phyloP scores from a whole-genome alignment of 805 yeast genomes.

The Spathaspora passalidarum region DNA sequence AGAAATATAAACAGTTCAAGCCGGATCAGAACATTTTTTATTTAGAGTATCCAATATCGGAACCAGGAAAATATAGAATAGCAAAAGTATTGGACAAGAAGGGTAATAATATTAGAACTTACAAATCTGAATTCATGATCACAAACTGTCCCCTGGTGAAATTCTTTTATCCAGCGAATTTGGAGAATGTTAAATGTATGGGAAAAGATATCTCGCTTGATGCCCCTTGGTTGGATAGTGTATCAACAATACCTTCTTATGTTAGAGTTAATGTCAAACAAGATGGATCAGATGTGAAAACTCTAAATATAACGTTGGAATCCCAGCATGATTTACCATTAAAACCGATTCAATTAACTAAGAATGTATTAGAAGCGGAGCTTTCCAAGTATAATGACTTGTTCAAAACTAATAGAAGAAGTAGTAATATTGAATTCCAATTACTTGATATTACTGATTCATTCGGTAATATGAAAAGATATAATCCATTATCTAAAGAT shows the following conservation, averaged over 20 bases:
- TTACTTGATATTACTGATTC: conserved; percentile 30
- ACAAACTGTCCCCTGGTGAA: conserved; percentile 77
- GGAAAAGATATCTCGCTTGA: conserved; percentile 35
- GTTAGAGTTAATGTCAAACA: conserved; percentile 23
- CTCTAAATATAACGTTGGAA: not conserved
- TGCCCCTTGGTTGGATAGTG: conserved; percentile 49
- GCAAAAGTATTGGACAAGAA: conserved; percentile 63
- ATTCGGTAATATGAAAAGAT: conserved; percentile 28
- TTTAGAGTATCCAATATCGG: conserved; percentile 58
- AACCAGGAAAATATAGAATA: conserved; percentile 78
- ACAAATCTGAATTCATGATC: conserved; percentile 59
- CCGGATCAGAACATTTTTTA: conserved; percentile 46
- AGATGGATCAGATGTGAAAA: conserved; percentile 18
- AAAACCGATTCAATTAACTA: conserved; percentile 18
- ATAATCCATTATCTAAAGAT: conserved; percentile 37
- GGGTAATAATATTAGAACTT: conserved; percentile 57
- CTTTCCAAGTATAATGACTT: conserved; percentile 22
- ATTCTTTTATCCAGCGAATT: conserved; percentile 37
- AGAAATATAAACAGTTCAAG: conserved; percentile 18
- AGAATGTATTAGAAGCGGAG: conserved; percentile 36
- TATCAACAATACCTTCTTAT: conserved; percentile 72
- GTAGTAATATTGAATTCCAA: conserved; percentile 28
- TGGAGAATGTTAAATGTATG: conserved; percentile 55
- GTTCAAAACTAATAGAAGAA: conserved; percentile 12
- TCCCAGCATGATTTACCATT: too few species aligned